Evolutionary conservation across 106 monocot genomes (phyloP), one percentile per base, ranked within the genome.

Genomic region (Allium fistulosum): DNA sequence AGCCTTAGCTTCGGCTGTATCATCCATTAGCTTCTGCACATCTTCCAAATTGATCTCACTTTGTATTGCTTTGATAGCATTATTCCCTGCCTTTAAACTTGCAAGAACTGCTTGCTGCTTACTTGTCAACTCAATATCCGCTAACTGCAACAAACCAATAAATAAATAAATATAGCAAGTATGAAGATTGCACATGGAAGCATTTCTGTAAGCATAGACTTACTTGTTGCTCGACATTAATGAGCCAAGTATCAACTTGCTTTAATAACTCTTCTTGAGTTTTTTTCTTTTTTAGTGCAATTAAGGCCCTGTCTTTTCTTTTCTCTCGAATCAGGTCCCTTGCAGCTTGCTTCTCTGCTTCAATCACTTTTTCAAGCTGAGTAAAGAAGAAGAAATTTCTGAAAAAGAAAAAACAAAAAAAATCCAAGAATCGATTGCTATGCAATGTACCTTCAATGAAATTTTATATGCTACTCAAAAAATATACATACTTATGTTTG

Each of bases 221-320:
- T 80, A 97, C 97, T 66, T 97, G 97, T 66, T 97, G 89, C 62
- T 97, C 97, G 59, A 97, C 92, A 79, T 97, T 97, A 57, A 89
- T 66, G 22, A 92, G 78, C 92, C 92, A 97, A 26, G 76, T 48
- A 81, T 97, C 92, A 74, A 89, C 97, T 79, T 84, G 73, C 64
- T 89, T 92, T 9, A 97, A 62, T 59, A 97, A 68, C 67, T 97
- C 97, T 69, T 97, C 97, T 49, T 97, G 97, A 18, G 87, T 45
- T 59, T 92, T 97, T 78, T 97, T 97, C 82, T 97, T 92, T 80
- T 87, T 89, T 18, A 97, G 73, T 60, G 97, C 92, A 69, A 97
- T 79, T 61, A 97, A 81, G 57, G 97, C 97, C 72, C 92, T 71
- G 68, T 89, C 92, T 82, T 92, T 92, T 82, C 72, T 84, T 72